phyloP scores from a whole-genome alignment of 768 basidiomycete genomes.

The Mycena haematopus region DNA sequence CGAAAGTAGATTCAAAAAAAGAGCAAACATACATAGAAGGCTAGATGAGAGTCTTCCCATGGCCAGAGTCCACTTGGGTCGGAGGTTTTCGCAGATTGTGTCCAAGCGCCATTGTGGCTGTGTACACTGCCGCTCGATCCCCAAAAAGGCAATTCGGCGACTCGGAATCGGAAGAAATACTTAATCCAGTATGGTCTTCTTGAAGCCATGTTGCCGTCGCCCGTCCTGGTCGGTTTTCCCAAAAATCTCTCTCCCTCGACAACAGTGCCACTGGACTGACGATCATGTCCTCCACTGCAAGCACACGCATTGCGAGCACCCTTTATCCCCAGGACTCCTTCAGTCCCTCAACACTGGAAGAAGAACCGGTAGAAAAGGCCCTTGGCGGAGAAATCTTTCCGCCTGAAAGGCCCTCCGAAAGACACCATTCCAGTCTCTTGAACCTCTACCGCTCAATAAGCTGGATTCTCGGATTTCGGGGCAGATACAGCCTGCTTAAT shows the following conservation, averaged over 20 bases:
- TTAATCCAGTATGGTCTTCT: neutral
- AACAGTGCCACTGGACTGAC: neutral
- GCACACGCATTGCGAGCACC: neutral
- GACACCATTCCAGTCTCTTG: neutral
- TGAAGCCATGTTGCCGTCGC: neutral
- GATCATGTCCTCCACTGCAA: constrained; percentile 16
- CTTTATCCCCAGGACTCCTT: constrained; percentile 13
- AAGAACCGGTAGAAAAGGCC: constrained; percentile 3
- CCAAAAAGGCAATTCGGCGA: neutral
- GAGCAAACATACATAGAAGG: neutral
- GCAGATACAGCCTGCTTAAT: constrained; percentile 32
- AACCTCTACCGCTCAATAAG: constrained; percentile 33
- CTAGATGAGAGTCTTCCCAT: neutral
- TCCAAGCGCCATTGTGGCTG: neutral
- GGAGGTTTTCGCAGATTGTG: neutral
- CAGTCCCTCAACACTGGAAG: constrained; percentile 1
- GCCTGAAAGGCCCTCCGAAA: neutral
- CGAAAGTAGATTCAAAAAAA: neutral
- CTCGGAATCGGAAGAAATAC: too few species aligned
- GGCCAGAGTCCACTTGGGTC: neutral
- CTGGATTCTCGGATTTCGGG: constrained; percentile 36
- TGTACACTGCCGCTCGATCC: neutral
- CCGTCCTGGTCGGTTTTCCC: neutral
- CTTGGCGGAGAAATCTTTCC: neutral
- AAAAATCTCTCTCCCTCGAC: neutral